phyloP scores from a whole-genome alignment of 2,329 filamentous ascomycete genomes.

The Xylariaceae sp. region DNA sequence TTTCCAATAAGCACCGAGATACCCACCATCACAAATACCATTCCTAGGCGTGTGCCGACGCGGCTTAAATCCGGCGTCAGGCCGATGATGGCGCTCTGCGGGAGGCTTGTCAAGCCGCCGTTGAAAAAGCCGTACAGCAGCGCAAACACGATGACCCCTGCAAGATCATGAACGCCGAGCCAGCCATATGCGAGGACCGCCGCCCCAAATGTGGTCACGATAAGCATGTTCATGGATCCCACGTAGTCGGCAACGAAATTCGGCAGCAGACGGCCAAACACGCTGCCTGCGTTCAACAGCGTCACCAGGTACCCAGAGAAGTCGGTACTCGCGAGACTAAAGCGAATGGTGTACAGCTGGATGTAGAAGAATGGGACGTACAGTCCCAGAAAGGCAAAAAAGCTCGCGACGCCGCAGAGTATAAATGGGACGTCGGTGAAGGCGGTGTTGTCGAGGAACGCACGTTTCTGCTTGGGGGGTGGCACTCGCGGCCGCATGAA shows the following conservation, averaged over 20 bases:
- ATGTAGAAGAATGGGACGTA: slow-evolving; percentile 48
- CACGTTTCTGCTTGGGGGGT: slow-evolving; percentile 37
- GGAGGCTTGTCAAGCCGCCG: slow-evolving; percentile 43
- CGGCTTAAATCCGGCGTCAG: slow-evolving; percentile 31
- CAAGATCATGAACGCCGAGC: slow-evolving; percentile 35
- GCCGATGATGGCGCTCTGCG: slow-evolving; percentile 38
- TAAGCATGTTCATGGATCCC: slow-evolving; percentile 41
- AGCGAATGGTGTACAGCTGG: slow-evolving; percentile 29
- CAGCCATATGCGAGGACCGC: slow-evolving; percentile 41
- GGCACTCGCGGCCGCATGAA: slow-evolving; percentile 29
- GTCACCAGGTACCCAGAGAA: slow-evolving; percentile 42
- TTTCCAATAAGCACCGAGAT: slow-evolving; percentile 59
- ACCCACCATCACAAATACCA: slow-evolving; percentile 45
- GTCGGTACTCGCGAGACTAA: slow-evolving; percentile 12
- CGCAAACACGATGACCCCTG: slow-evolving; percentile 41
- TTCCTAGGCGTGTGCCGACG: slow-evolving; percentile 51
- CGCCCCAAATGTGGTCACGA: slow-evolving; percentile 36
- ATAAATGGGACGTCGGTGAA: slow-evolving; percentile 40
- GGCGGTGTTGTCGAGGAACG: slow-evolving; percentile 37
- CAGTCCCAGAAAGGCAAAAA: slow-evolving; percentile 44
- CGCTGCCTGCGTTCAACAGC: slow-evolving; percentile 45
- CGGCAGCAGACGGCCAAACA: slow-evolving; percentile 46
- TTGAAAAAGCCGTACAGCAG: slow-evolving; percentile 45
- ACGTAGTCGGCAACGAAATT: slow-evolving; percentile 43
- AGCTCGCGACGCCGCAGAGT: slow-evolving; percentile 32